Base-by-base conservation (phyloP, 148 eudicot genomes). In the Diospyros lotus region DNA sequence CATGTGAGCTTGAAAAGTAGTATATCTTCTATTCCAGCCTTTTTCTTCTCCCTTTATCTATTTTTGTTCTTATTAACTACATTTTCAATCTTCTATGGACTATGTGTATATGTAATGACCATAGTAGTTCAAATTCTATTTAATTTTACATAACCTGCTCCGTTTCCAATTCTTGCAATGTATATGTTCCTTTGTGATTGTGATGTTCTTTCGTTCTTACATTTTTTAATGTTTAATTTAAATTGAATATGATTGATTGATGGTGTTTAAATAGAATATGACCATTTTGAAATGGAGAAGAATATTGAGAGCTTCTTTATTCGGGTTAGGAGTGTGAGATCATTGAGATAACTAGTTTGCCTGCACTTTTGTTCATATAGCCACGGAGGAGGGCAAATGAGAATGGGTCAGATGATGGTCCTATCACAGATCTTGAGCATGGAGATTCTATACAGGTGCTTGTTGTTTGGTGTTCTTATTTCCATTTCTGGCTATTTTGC, bases 371-470 rank as follows among this genome's bases (percentile, higher is more conserved):
- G 59, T 56, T n/a, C n/a, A n/a, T n/a, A n/a, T n/a, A 71, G 73
- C 12, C 60, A 54, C 60, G 48, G 28, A 53, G 45, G 61, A 69
- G 54, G 60, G 73, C 45, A 13, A 53, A 54, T 13, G 73, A 69
- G 18, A 28, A 56, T 44, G 51, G 73, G 51, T 8, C 73, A 3
- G 0, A 62, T 41, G 39, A 56, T 71, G 50, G 2, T 56, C 63
- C 14, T 17, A 8, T 15, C 7, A 51, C 63, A 41, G 73, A 71
- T 18, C 73, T 53, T 14, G 61, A 69, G 73, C 61, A 52, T 69
- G 73, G 73, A 58, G 73, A 69, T 53, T 59, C 73, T 3, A 46
- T 69, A 69, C 60, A 69, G 73, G 73, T 69, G 48, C 52, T 40
- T 11, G 42, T 54, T 54, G 43, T 53, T 39, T 40, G 12, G 12